Base-by-base conservation (phyloP, 2,329 filamentous ascomycete genomes). In the Claviceps sp. region DNA sequence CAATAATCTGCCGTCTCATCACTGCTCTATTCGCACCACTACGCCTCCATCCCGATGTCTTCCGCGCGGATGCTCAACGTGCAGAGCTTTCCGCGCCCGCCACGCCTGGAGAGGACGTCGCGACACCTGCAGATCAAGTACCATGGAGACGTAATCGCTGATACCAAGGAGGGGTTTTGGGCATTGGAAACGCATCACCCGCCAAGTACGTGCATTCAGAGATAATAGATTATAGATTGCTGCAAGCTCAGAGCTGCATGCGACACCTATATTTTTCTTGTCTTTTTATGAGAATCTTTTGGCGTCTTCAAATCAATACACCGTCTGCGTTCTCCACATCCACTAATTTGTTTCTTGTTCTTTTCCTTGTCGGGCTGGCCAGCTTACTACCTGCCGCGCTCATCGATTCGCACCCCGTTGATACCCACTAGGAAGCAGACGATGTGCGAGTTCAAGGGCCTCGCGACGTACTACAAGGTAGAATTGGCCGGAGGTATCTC, bases 141-240 rank as follows among this genome's bases (percentile, higher is more conserved):
- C 71, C 68, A 74, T 26, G 74, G 72, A 19, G 65, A 74, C 46
- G 65, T 72, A 48, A 74, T 83, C 55, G 80, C 77, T 11, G 76
- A 82, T 44, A 81, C 80, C 6, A 74, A 68, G 51, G 71, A 77
- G 46, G 77, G 73, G 2, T 82, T 74, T 61, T 82, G 80, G 79
- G 78, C 80, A 4, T 66, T 83, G 38, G 78, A 83, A 62, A 81
- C 78, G 17, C 76, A 78, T 57, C 79, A 82, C 58, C 77, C 80
- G 38, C 80, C 80, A 5, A 81, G 75, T 78, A 59, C 47, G 69
- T 68, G 14, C 16, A n/a, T 30, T 19, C 19, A 19, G 19, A 19
- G 1, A 1, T 19, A 1, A 19, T 1, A 19, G 19, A 19, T 19
- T 1, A 19, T 19, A 30, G 8, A 30, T 30, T 30, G 26, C 8